Evolutionary conservation across 306 rosid species (phyloP), one percentile per base, ranked within the genome.

Genomic region (Mimosa bimucronata): DNA sequence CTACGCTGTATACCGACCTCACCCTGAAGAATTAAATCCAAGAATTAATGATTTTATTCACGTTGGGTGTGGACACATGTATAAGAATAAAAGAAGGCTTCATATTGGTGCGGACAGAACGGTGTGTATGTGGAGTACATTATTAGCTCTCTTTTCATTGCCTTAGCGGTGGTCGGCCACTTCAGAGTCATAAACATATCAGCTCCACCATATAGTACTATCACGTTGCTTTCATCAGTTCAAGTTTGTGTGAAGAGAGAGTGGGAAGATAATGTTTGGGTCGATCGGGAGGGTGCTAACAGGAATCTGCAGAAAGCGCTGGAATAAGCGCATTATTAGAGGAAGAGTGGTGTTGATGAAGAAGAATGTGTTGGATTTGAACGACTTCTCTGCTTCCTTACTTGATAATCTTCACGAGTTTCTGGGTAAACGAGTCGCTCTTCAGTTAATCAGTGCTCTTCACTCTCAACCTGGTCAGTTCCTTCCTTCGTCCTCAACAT

Each of bases 311-410:
- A 19, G 44, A 1, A 40, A 31, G 16, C n/a, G 30, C 67, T 45
- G 29, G 62, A 21, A 52, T 7, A 52, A 58, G 53, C 69, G 81
- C 60, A 81, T 94, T 26, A 79, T 76, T 71, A 21, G 28, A 21
- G 98, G 97, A 6, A 84, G 74, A 9, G 90, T 94, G 81, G 87
- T 94, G 58, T 18, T 94, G 85, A 89, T 90, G 92, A 91, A 87
- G 81, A 94, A 92, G 80, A 94, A 90, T 31, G 93, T 90, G 50
- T 26, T 94, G 82, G 97, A 91, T 62, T 86, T 89, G 77, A 89
- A 94, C 67, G 94, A 94, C 66, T 82, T 89, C 71, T 81, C 57
- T 40, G 93, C 96, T 0, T 78, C 91, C 7, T 1, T 89, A 12
- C 85, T 79, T 0, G 98, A 94, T 77, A 74, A 83, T 42, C 34